Evolutionary conservation across 805 yeast genomes (phyloP), one percentile per base, ranked within the genome.

Genomic region (Lipomyces starkeyi): DNA sequence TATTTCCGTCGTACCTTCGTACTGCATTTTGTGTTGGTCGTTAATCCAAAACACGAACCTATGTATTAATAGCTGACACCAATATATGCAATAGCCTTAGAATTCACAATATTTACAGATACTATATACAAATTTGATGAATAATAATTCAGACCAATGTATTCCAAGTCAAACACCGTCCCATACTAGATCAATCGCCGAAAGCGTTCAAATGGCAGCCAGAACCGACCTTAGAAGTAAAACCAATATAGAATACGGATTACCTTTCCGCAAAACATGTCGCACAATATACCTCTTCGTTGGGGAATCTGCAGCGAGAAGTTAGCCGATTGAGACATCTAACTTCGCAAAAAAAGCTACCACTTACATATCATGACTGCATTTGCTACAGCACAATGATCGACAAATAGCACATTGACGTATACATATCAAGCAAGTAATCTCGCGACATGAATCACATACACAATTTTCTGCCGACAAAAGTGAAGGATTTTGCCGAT

Each of bases 321-420:
- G n/a, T n/a, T 29, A 54, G 22, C 11, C 32, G 32, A 13, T 20
- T n/a, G 17, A n/a, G 14, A 25, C 11, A 37, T 37, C 40, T 1
- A 22, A 20, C 13, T 27, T 14, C n/a, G 4, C 9, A 14, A 17
- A 40, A 52, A 5, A n/a, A 2, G n/a, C n/a, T 20, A 13, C 11
- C 1, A 58, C 71, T 37, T 59, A 69, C 72, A 47, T 49, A 20
- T 69, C 71, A 40, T 62, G 60, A 35, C 71, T 61, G 61, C 72
- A 69, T n/a, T 40, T 35, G 20, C 72, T 63, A 55, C 72, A 69
- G 61, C 72, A 68, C 11, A 69, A 35, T 20, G 72, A 53, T 14
- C 71, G 68, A 60, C 72, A 69, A 29, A 53, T 53, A 13, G 62
- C 65, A 55, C 72, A 69, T 34, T 69, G 72, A 11, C 72, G 65